Conservation (phyloP, 495 filamentous ascomycete species). For the Hypoxylon perforatum region DNA sequence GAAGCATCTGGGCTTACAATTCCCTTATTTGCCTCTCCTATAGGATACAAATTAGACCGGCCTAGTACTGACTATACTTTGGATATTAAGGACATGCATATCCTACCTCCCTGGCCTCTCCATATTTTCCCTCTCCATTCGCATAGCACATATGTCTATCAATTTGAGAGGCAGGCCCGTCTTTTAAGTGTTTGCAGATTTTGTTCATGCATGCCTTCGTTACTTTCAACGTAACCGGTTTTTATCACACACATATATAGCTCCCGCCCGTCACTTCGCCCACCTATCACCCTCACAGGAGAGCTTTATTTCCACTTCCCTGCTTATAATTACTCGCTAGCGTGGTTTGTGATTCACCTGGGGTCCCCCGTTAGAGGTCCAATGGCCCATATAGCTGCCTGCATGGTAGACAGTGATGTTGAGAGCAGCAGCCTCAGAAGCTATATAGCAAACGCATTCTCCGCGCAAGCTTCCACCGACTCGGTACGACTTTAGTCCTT, state of each 20-base stretch:
- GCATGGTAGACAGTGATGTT: slow-evolving; percentile 55
- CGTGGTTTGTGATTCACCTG: slow-evolving; percentile 36
- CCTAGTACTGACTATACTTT: slow-evolving; percentile 34
- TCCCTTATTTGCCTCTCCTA: slow-evolving; percentile 30
- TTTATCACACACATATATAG: slow-evolving; percentile 27
- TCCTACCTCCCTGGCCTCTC: slow-evolving; percentile 33
- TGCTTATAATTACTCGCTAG: slow-evolving; percentile 38
- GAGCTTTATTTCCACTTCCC: slow-evolving; percentile 37
- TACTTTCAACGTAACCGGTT: slow-evolving; percentile 14
- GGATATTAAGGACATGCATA: slow-evolving; percentile 43
- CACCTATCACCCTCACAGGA: slow-evolving; percentile 14
- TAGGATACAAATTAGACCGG: slow-evolving; percentile 20
- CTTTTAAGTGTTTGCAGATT: slow-evolving; percentile 41
- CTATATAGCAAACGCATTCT: slow-evolving; percentile 59
- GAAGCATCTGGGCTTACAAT: slow-evolving; percentile 23
- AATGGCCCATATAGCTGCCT: slow-evolving; percentile 64
- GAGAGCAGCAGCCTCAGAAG: slow-evolving; percentile 51
- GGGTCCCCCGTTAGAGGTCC: slow-evolving; percentile 38
- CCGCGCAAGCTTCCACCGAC: slow-evolving; percentile 56
- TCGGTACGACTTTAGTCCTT: slow-evolving; percentile 50
- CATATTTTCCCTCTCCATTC: slow-evolving; percentile 24
- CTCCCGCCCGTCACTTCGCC: slow-evolving; percentile 17
- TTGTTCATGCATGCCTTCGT: slow-evolving; percentile 23
- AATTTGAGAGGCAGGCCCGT: slow-evolving; percentile 26
- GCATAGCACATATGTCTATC: slow-evolving; percentile 36